Conservation (phyloP, 2,329 filamentous ascomycete genomes). For the Ramularia collo-cygni region DNA sequence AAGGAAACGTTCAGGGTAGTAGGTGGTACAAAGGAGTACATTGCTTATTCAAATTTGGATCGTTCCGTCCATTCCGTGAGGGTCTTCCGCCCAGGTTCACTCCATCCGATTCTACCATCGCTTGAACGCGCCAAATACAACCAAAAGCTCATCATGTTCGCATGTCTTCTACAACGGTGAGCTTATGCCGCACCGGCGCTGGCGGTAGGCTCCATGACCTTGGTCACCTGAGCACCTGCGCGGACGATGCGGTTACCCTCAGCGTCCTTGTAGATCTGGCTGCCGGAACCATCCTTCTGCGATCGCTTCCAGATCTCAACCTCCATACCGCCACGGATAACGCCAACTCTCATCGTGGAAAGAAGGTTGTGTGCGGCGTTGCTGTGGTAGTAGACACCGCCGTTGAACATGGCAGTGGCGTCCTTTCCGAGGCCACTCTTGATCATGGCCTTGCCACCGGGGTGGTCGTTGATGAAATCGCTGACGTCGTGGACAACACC, state of each 20-base stretch:
- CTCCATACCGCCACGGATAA: constrained; percentile 78
- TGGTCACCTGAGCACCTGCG: constrained; percentile 78
- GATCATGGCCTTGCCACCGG: constrained; percentile 85
- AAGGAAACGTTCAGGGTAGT: too few relatives aligned
- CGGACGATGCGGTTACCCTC: constrained; percentile 76
- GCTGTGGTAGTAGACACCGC: constrained; percentile 81
- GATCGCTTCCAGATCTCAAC: constrained; percentile 91
- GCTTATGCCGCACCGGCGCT: constrained; percentile 74
- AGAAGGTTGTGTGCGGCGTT: constrained; percentile 86
- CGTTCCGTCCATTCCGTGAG: too few relatives aligned
- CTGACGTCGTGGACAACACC: constrained; percentile 81
- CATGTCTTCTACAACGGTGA: background rate
- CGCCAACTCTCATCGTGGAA: constrained; percentile 80
- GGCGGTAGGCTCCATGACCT: constrained; percentile 69
- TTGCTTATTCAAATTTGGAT: too few relatives aligned
- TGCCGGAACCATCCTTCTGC: constrained; percentile 76
- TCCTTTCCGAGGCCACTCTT: constrained; percentile 77
- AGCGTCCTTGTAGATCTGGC: constrained; percentile 72
- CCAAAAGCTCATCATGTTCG: constrained; percentile 7
- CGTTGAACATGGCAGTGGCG: constrained; percentile 85
- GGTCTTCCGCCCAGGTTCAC: too few relatives aligned
- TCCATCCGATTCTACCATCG: constrained; percentile 6
- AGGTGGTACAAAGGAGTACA: too few relatives aligned
- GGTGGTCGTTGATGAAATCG: constrained; percentile 81
- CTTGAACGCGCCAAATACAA: constrained; percentile 14